Conservation (phyloP, 169 alveolate species). For the Plasmodium gallinaceum region DNA sequence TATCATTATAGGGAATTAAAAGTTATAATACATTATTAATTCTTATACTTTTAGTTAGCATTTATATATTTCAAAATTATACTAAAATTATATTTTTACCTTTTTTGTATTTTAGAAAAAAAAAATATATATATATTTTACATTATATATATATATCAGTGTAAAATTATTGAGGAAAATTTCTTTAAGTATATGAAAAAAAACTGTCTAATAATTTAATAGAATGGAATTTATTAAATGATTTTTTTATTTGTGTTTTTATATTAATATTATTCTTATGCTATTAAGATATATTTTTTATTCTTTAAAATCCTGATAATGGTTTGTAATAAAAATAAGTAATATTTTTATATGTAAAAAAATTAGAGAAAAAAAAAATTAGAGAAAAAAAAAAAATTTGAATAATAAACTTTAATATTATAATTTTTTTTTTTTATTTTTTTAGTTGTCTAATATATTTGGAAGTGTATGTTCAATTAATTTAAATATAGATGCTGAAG, state of each 20-base stretch:
- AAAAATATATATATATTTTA: too few species aligned
- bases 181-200: neutral
- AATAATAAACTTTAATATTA: neutral
- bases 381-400: neutral
- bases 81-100: neutral
- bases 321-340: constrained; percentile 3
- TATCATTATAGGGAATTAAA: too few species aligned
- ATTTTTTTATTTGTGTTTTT: neutral
- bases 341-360: too few species aligned
- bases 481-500: constrained; percentile 83
- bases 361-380: neutral
- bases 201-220: neutral
- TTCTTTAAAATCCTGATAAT: neutral
- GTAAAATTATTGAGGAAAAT: too few species aligned
- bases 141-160: too few species aligned
- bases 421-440: neutral
- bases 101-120: neutral
- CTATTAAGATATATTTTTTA: neutral
- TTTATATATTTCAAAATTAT: neutral
- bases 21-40: too few species aligned
- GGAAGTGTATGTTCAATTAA: constrained; percentile 86
- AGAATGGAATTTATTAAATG: constrained; percentile 5
- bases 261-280: constrained; percentile 6
- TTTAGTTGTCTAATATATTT: constrained; percentile 85
- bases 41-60: too few species aligned